Percentiles rank a stretch among this genome's conserved stretches.
Conservation (phyloP, 345 rosid species). For the Camelina sativa region DNA sequence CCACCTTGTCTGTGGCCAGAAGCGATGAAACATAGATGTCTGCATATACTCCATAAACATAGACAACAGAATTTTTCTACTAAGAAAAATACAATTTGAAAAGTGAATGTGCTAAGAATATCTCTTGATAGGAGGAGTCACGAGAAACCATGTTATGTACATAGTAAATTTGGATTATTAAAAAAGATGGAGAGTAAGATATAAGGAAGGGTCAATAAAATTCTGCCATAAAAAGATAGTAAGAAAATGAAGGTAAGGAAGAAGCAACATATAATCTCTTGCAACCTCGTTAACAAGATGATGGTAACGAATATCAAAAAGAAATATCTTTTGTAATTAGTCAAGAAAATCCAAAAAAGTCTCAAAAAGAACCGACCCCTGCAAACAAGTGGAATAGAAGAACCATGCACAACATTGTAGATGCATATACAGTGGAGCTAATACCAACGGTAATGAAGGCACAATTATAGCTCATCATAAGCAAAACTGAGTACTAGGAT, state of each 20-base stretch:
- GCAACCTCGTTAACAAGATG: conserved; percentile 7
- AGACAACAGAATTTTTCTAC: conserved; percentile 15
- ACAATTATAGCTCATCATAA: conserved; percentile 18
- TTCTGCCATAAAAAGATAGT: conserved; percentile 1
- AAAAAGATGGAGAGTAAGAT: not conserved
- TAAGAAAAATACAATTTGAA: conserved; percentile 23
- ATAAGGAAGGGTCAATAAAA: not conserved
- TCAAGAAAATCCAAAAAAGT: not conserved
- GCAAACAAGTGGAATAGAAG: conserved; percentile 30
- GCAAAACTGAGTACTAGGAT: conserved; percentile 20
- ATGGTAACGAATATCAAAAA: conserved; percentile 17
- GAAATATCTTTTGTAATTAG: not conserved
- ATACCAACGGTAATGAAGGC: not conserved
- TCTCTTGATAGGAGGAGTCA: conserved; percentile 10
- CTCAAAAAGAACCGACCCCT: conserved; percentile 21
- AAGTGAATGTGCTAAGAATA: not conserved
- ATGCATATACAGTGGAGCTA: not conserved
- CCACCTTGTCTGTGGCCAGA: conserved; percentile 20
- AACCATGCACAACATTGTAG: conserved; percentile 5
- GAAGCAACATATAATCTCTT: conserved; percentile 18
- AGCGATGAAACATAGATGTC: conserved; percentile 25
- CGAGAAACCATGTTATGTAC: conserved; percentile 22
- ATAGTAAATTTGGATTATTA: not conserved
- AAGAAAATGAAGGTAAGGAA: conserved; percentile 24
- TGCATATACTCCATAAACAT: conserved; percentile 25